A percentile compares a stretch with the other conserved stretches of the same genome.
phyloP scores from a whole-genome alignment of 1,284 basidiomycete genomes.

The Heliocybe sulcata region DNA sequence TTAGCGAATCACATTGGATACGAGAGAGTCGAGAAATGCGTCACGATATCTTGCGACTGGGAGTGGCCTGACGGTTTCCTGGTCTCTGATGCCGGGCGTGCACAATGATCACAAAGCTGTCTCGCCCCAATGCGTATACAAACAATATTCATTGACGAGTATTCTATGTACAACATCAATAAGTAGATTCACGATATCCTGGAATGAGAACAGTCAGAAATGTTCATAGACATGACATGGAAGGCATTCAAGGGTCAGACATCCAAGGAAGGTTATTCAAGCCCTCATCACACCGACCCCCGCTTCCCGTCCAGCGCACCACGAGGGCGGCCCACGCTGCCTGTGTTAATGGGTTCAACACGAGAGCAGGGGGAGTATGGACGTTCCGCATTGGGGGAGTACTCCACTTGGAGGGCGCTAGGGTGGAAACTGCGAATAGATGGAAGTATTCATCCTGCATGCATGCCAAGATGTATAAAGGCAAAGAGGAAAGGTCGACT shows the following conservation, averaged over 20 bases:
- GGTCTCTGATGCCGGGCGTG: too few species aligned
- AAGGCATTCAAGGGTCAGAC: conserved; percentile 40
- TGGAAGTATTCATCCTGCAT: conserved; percentile 3
- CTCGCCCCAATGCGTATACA: too few species aligned
- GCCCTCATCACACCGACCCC: conserved; percentile 55
- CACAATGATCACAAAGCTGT: too few species aligned
- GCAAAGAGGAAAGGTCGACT: not conserved
- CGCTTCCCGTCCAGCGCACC: conserved; percentile 31
- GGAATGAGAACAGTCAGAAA: too few species aligned
- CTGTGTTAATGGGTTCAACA: conserved; percentile 3
- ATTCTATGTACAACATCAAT: too few species aligned
- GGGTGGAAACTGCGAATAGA: conserved; percentile 7
- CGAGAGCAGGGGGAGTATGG: conserved; percentile 2
- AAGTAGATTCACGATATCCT: too few species aligned
- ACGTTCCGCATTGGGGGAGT: conserved; percentile 4
- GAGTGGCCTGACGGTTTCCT: too few species aligned
- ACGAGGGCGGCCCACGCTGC: conserved; percentile 3
- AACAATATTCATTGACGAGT: too few species aligned
- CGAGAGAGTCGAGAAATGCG: too few species aligned
- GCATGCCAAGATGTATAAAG: not conserved
- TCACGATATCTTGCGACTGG: too few species aligned
- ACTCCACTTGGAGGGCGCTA: conserved; percentile 1
- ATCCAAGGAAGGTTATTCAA: conserved; percentile 64
- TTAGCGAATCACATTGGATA: too few species aligned
- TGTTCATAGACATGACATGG: not conserved